phyloP scores from a whole-genome alignment of 208 protist species.

The Trypanosoma brucei region DNA sequence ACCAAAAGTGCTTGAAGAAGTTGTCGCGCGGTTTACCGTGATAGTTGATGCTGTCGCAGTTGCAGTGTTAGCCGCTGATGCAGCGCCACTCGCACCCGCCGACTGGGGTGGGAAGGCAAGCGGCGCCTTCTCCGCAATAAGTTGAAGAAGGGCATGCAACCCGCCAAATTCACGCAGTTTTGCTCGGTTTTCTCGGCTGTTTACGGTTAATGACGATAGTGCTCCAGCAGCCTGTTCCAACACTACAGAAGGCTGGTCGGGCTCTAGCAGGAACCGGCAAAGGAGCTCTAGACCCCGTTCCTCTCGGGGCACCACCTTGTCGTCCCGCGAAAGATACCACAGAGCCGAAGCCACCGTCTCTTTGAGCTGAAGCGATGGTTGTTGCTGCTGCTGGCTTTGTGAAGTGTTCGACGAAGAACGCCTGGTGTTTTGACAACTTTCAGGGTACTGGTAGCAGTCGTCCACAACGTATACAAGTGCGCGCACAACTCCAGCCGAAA shows the following conservation, averaged over 20 bases:
- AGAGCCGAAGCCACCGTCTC: slow-evolving; percentile 85
- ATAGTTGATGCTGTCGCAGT: not conserved
- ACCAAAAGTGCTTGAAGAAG: slow-evolving; percentile 1
- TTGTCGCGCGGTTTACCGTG: slow-evolving; percentile 1
- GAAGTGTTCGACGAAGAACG: slow-evolving; percentile 6
- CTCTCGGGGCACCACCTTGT: slow-evolving; percentile 75
- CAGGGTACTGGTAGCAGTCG: slow-evolving; percentile 49
- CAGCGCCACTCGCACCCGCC: not conserved
- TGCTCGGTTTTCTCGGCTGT: slow-evolving; percentile 79
- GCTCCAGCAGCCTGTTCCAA: slow-evolving; percentile 87
- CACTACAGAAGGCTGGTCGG: slow-evolving; percentile 67
- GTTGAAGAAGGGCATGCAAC: slow-evolving; percentile 55
- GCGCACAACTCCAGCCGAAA: slow-evolving; percentile 49
- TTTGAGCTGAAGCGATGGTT: slow-evolving; percentile 74
- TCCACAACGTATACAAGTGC: slow-evolving; percentile 70
- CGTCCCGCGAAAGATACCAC: slow-evolving; percentile 85
- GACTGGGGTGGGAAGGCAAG: slow-evolving; percentile 41
- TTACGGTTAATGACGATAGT: slow-evolving; percentile 84
- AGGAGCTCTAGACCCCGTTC: slow-evolving; percentile 83
- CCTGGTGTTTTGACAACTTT: slow-evolving; percentile 1
- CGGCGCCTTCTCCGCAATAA: slow-evolving; percentile 60
- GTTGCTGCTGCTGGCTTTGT: slow-evolving; percentile 47
- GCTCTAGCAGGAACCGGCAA: slow-evolving; percentile 61
- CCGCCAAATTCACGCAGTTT: slow-evolving; percentile 70
- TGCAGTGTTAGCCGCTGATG: not conserved